Conservation (phyloP, 2,329 filamentous ascomycete genomes). For the Orbilia quercus region DNA sequence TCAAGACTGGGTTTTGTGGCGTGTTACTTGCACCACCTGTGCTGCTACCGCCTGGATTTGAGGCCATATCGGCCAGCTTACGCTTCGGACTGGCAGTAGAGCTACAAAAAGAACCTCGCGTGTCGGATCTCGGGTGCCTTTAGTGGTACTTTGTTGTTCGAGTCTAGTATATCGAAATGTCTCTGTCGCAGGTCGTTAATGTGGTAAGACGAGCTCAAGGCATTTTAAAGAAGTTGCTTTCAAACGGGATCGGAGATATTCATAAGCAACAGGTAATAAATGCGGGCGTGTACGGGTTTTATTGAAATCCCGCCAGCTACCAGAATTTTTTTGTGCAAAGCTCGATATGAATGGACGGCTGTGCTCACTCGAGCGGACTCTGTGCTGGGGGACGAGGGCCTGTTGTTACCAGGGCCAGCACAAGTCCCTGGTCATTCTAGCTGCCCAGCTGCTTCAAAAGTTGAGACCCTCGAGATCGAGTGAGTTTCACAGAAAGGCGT, state of each 20-base stretch:
- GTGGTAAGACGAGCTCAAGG: constrained; percentile 5
- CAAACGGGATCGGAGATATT: background rate
- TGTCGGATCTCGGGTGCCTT: constrained; percentile 1
- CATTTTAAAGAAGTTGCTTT: background rate
- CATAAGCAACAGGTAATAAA: background rate
- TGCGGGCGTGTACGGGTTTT: constrained; percentile 19
- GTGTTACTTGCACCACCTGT: constrained; percentile 32
- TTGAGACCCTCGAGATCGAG: background rate
- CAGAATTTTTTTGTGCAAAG: background rate
- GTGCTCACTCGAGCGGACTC: too few species aligned
- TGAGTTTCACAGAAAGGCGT: constrained; percentile 22
- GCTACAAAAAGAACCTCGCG: background rate
- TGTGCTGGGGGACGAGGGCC: background rate
- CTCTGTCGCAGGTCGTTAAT: background rate
- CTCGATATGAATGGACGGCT: background rate
- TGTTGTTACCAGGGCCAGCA: background rate
- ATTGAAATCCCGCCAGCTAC: constrained; percentile 13
- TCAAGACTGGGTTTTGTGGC: constrained; percentile 19
- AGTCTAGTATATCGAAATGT: background rate
- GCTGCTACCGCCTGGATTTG: constrained; percentile 28
- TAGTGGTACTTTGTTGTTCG: background rate
- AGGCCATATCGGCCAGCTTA: constrained; percentile 37
- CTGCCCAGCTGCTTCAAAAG: background rate
- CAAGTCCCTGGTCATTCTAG: background rate
- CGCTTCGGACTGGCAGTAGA: background rate